A percentile compares a stretch with the other conserved stretches of the same genome.
Conservation (phyloP, 257 asterid species). For the Anisodus tanguticus region DNA sequence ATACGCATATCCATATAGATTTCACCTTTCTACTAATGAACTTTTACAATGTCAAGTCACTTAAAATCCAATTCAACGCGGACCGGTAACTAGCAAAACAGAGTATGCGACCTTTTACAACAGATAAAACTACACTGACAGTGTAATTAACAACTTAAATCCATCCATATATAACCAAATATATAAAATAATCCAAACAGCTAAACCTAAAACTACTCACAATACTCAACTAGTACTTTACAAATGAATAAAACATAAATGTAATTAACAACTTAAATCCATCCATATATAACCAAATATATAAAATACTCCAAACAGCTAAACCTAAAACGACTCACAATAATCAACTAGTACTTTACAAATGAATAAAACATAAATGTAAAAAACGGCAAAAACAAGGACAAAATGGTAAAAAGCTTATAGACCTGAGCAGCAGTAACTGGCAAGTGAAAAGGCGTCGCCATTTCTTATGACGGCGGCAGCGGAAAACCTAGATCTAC, state of each 20-base stretch:
- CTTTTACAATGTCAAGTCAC: not conserved
- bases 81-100: not conserved
- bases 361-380: not conserved
- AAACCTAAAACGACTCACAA: not conserved
- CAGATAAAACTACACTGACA: not conserved
- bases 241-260: not conserved
- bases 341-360: not conserved
- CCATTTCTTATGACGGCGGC: conserved; percentile 48
- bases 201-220: not conserved
- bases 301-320: not conserved
- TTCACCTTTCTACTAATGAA: not conserved
- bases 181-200: not conserved
- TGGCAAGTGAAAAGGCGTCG: conserved; percentile 71
- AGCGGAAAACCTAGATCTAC: conserved; percentile 64
- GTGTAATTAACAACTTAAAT: not conserved
- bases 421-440: conserved; percentile 81
- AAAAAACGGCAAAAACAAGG: not conserved
- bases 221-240: not conserved
- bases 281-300: not conserved
- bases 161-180: not conserved
- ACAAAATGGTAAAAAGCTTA: too few relatives aligned
- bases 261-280: not conserved
- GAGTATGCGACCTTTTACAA: not conserved
- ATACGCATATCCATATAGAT: not conserved
- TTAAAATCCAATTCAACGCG: not conserved